Conservation (phyloP, 805 yeast genomes). For the Spathaspora passalidarum region DNA sequence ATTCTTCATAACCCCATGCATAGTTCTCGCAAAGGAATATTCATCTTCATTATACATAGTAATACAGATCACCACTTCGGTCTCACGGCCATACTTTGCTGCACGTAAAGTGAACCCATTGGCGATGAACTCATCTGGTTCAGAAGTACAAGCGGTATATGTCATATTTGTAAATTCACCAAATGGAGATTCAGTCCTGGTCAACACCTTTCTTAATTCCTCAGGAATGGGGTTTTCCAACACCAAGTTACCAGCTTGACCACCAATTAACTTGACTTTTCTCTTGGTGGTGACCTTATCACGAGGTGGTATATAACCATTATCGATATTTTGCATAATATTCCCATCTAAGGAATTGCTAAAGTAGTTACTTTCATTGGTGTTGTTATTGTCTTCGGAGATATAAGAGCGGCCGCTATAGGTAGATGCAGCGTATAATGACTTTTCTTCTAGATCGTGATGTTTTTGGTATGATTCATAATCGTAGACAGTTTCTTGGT, state of each 20-base stretch:
- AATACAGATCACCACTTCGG: constrained; percentile 86
- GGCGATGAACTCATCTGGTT: constrained; percentile 78
- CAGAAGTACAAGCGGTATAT: constrained; percentile 93
- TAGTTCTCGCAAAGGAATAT: constrained; percentile 81
- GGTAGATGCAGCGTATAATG: constrained; percentile 35
- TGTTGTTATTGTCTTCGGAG: constrained; percentile 15
- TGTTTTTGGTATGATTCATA: constrained; percentile 34
- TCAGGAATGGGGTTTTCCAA: constrained; percentile 94
- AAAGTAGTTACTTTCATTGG: constrained; percentile 36
- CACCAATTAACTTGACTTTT: constrained; percentile 63
- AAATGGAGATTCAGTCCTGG: constrained; percentile 69
- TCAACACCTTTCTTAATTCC: constrained; percentile 77
- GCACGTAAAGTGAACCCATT: constrained; percentile 86
- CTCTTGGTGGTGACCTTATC: constrained; percentile 68
- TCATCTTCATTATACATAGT: constrained; percentile 99
- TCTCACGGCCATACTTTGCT: constrained; percentile 83
- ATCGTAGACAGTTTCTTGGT: constrained; percentile 17
- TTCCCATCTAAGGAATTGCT: constrained; percentile 46
- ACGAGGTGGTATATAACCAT: constrained; percentile 52
- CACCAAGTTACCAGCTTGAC: constrained; percentile 73
- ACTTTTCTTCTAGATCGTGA: constrained; percentile 29
- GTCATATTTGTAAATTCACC: constrained; percentile 96
- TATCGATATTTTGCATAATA: constrained; percentile 42
- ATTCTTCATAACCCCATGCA: constrained; percentile 92
- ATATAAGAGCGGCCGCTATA: constrained; percentile 30